phyloP scores from a whole-genome alignment of 192 early-diverging fungal species.

The Endogone sp. region DNA sequence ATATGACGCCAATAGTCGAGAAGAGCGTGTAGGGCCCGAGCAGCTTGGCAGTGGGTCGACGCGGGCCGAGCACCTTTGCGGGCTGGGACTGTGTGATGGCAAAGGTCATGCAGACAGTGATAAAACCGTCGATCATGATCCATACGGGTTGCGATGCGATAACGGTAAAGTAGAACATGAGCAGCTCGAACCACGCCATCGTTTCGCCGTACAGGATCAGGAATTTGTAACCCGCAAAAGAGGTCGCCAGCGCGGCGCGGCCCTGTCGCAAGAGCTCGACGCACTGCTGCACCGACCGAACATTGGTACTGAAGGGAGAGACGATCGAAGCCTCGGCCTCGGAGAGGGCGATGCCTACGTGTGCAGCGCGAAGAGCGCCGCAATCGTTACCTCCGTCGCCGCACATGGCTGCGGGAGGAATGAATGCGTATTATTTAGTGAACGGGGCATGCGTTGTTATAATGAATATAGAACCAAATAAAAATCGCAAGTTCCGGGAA shows the following conservation, averaged over 20 bases:
- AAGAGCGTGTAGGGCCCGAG: slow-evolving; percentile 67
- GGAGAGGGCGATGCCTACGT: slow-evolving; percentile 78
- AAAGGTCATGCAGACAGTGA: slow-evolving; percentile 57
- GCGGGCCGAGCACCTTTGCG: slow-evolving; percentile 46
- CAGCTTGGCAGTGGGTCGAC: slow-evolving; percentile 72
- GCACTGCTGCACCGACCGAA: slow-evolving; percentile 58
- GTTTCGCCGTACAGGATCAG: slow-evolving; percentile 70
- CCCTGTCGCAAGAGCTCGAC: slow-evolving; percentile 73
- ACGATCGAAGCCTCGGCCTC: slow-evolving; percentile 82
- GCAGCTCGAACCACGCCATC: slow-evolving; percentile 62
- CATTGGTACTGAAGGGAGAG: slow-evolving; percentile 71
- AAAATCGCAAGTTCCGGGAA: no score
- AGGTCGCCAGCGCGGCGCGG: slow-evolving; percentile 69
- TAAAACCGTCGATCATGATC: slow-evolving; percentile 72
- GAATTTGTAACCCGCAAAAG: slow-evolving; percentile 76
- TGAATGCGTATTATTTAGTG: no score
- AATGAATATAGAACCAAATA: no score
- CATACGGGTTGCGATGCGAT: slow-evolving; percentile 67
- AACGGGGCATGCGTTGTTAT: no score
- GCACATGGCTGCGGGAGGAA: slow-evolving; percentile 83
- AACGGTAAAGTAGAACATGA: slow-evolving; percentile 73
- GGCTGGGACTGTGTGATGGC: slow-evolving; percentile 65
- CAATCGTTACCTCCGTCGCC: slow-evolving; percentile 88
- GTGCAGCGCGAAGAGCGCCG: slow-evolving; percentile 75
- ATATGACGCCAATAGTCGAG: slow-evolving; percentile 62